A percentile compares a stretch with the other conserved stretches of the same genome.
Conservation (phyloP, 345 rosid genomes). For the Citrus unshiu region DNA sequence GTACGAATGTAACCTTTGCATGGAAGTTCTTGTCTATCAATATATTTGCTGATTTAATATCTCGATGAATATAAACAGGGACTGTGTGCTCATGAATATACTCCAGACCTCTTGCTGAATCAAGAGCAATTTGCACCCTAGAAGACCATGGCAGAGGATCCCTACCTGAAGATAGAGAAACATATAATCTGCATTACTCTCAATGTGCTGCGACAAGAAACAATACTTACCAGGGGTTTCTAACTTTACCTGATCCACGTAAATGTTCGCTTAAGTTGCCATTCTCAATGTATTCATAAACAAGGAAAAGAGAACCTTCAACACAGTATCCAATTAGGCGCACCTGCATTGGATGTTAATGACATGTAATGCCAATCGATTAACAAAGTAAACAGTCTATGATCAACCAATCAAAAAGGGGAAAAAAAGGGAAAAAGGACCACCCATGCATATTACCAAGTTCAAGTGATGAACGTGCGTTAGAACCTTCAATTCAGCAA, state of each 20-base stretch:
- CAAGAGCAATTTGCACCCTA: constrained; percentile 96
- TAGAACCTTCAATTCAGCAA: constrained; percentile 85
- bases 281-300: constrained; percentile 86
- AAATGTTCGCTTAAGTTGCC: constrained; percentile 93
- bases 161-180: constrained; percentile 45
- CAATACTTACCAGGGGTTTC: not conserved
- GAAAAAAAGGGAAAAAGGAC: not conserved
- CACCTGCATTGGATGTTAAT: constrained; percentile 44
- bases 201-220: not conserved
- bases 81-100: constrained; percentile 97
- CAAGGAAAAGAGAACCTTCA: constrained; percentile 86
- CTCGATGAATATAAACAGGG: constrained; percentile 96
- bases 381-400: not conserved
- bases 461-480: constrained; percentile 93
- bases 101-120: constrained; percentile 97
- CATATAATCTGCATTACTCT: constrained; percentile 3
- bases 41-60: constrained; percentile 93
- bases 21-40: constrained; percentile 83
- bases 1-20: constrained; percentile 55
- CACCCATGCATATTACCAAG: constrained; percentile 48
- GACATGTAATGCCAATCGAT: not conserved
- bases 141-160: constrained; percentile 77
- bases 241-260: constrained; percentile 68
- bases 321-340: constrained; percentile 93
- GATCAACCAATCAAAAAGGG: not conserved